Evolutionary conservation across 2,329 filamentous ascomycete species (phyloP).

Genomic region (Cyphellophora attinorum): DNA sequence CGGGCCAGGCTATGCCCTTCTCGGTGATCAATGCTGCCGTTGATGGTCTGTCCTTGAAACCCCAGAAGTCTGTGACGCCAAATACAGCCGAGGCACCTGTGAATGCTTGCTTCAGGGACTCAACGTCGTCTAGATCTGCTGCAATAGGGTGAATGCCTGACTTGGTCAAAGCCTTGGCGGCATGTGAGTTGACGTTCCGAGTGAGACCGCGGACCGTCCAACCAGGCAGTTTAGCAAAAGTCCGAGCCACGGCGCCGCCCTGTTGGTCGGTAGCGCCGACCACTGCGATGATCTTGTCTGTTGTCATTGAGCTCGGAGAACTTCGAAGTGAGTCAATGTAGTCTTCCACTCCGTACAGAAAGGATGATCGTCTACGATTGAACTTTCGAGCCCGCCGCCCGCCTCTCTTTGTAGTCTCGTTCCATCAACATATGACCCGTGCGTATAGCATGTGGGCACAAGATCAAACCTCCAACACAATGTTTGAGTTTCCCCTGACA

Average conservation of each 20-base stretch:
- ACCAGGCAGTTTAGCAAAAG: conserved; percentile 3
- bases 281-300: conserved; percentile 7
- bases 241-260: conserved; percentile 5
- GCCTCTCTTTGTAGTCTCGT: too few relatives aligned
- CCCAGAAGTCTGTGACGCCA: conserved; percentile 9
- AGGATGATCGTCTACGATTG: too few relatives aligned
- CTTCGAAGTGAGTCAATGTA: too few relatives aligned
- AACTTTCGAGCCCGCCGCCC: too few relatives aligned
- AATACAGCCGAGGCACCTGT: conserved; percentile 6
- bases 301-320: too few relatives aligned
- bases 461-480: too few relatives aligned
- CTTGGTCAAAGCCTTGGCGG: conserved; percentile 1
- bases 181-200: conserved; percentile 2
- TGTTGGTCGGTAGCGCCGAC: conserved; percentile 7
- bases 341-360: too few relatives aligned
- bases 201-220: conserved; percentile 5
- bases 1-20: conserved; percentile 7
- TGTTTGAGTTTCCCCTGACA: too few relatives aligned
- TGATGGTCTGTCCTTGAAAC: too few relatives aligned
- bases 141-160: conserved; percentile 1
- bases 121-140: conserved; percentile 6
- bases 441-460: too few relatives aligned
- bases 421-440: too few relatives aligned
- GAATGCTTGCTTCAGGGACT: conserved; percentile 5
- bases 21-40: too few relatives aligned